These are phyloP conservation scores for Euphorbia tirucalli DNA, from an alignment of 345 rosid genomes.

Conservation along the genomic window DNA sequence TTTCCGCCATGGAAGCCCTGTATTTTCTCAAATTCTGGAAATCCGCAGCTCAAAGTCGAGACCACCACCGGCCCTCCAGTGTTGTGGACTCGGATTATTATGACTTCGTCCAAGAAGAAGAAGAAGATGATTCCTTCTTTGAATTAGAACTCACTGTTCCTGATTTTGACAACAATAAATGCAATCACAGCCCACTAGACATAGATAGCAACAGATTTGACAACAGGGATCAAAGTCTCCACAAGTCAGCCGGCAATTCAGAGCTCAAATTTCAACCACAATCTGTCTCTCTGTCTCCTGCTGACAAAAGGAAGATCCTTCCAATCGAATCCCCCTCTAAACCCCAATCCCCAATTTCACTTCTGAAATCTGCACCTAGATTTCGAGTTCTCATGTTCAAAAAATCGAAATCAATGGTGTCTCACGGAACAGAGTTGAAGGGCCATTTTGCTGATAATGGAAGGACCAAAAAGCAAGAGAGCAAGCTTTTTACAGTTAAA, in stretches of 20 bases:
- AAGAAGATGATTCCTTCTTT: slow-evolving; percentile 86
- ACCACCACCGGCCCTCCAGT: slow-evolving; percentile 17
- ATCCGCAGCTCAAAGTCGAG: slow-evolving; percentile 27
- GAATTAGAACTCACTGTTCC: slow-evolving; percentile 75
- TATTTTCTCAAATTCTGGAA: slow-evolving; percentile 58
- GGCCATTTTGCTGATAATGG: no score
- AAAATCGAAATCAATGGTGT: slow-evolving; percentile 47
- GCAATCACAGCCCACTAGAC: slow-evolving; percentile 15
- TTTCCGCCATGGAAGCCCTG: slow-evolving; percentile 58
- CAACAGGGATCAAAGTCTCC: slow-evolving; percentile 16
- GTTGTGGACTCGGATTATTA: slow-evolving; percentile 32
- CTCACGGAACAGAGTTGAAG: slow-evolving; percentile 21
- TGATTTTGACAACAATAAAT: slow-evolving; percentile 27
- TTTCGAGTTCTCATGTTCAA: slow-evolving; percentile 53
- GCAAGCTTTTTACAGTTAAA: slow-evolving; percentile 38
- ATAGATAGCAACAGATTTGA: slow-evolving; percentile 21
- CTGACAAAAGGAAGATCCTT: slow-evolving; percentile 58
- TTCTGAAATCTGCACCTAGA: slow-evolving; percentile 61
- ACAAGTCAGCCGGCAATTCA: no score
- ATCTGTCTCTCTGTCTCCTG: slow-evolving; percentile 31
- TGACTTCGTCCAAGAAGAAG: slow-evolving; percentile 26
- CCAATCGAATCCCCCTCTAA: slow-evolving; percentile 56
- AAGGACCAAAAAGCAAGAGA: slow-evolving; percentile 19
- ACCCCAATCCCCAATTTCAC: slow-evolving; percentile 60
- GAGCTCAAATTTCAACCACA: slow-evolving; percentile 22